Conservation (phyloP, 768 basidiomycete genomes). For the Lactarius sp. region DNA sequence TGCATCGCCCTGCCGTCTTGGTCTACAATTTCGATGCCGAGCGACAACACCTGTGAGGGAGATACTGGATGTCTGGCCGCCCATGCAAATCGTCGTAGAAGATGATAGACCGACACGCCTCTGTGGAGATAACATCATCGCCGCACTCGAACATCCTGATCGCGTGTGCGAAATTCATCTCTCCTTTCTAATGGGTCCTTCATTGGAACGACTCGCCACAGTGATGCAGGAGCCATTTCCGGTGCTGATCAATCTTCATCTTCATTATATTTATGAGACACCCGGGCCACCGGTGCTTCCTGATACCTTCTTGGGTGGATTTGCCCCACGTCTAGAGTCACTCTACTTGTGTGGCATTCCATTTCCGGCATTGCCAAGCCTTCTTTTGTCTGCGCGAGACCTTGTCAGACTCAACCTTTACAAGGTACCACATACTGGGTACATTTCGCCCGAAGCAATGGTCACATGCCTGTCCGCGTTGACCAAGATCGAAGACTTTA, state of each 20-base stretch:
- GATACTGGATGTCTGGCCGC: no score
- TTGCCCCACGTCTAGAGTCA: not conserved
- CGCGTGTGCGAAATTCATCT: no score
- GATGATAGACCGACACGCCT: no score
- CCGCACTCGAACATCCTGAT: no score
- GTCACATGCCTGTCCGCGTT: not conserved
- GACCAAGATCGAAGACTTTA: not conserved
- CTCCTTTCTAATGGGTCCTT: no score
- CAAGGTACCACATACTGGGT: not conserved
- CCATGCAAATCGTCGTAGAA: no score
- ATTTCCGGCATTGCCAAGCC: not conserved
- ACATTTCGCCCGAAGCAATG: not conserved
- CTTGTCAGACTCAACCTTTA: slow-evolving; percentile 1
- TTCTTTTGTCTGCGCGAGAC: not conserved
- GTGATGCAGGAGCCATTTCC: not conserved
- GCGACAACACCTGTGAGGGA: no score
- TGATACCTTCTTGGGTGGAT: not conserved
- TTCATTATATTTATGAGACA: not conserved
- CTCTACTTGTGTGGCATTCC: not conserved
- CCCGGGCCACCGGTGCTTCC: not conserved
- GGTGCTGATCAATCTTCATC: not conserved
- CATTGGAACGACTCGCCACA: not conserved
- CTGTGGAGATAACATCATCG: no score
- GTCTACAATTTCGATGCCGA: no score
- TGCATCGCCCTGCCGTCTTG: no score